phyloP scores from a whole-genome alignment of 163 green algal genomes.

The Picocystis sp. region DNA sequence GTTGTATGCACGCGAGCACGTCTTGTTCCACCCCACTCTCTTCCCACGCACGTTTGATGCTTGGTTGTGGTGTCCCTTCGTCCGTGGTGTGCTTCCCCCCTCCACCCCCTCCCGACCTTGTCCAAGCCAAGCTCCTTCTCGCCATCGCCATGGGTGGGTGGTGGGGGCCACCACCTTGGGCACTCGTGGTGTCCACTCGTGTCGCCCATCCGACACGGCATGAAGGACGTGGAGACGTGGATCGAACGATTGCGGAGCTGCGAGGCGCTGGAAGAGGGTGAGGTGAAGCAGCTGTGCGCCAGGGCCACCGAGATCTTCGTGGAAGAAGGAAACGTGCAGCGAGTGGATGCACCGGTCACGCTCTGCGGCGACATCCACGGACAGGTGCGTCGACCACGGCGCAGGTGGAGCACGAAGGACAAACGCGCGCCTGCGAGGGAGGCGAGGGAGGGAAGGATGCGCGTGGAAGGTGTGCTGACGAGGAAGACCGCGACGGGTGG shows the following conservation, averaged over 20 bases:
- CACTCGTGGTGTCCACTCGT: neutral
- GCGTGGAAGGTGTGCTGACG: neutral
- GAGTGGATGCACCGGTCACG: constrained; percentile 89
- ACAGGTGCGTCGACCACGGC: no score
- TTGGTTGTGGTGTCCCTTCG: no score
- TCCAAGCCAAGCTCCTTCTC: no score
- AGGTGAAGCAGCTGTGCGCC: constrained; percentile 78
- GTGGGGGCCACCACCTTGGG: neutral
- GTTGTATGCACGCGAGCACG: no score
- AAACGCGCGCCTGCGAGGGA: no score
- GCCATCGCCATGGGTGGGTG: no score
- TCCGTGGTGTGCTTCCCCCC: no score
- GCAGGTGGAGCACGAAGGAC: no score
- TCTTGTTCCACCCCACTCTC: no score
- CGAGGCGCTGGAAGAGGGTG: constrained; percentile 64
- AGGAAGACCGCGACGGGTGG: neutral
- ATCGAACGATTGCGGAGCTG: constrained; percentile 87
- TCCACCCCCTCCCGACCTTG: no score
- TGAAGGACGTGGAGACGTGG: constrained; percentile 61
- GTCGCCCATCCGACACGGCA: constrained; percentile 1
- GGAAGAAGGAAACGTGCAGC: constrained; percentile 96
- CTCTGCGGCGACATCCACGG: neutral
- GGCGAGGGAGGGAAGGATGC: no score
- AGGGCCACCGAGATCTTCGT: constrained; percentile 93
- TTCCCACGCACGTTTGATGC: no score